Evolutionary conservation across 2,329 filamentous ascomycete genomes (phyloP), one percentile per base, ranked within the genome.

Genomic region (Cercospora janseana): DNA sequence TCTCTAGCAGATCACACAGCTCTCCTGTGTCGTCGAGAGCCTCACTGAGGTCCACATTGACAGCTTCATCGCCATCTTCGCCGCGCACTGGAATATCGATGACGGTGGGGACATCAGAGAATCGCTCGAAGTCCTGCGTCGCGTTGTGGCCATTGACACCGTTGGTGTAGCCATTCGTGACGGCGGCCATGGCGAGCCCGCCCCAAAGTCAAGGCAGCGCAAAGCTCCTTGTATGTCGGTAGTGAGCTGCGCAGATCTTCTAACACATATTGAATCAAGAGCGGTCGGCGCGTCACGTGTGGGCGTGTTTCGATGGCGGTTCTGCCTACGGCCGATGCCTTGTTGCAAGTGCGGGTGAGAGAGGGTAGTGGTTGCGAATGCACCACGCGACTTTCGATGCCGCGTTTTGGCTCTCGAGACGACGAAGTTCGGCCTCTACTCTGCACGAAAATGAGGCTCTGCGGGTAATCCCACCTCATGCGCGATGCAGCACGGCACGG

Each of bases 1-100:
- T 95, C 73, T 98, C 92, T 57, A 98, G 83, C 43, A 98, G 79
- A 23, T 88, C 93, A 70, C 93, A 98, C 4, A 98, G 80, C 88
- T 95, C 15, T 89, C 49, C 51, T 88, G 66, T 97, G 42, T 67
- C 93, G 68, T 97, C 93, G 54, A 91, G 82, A 29, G 96, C 83
- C 58, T 92, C 88, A 66, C 91, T 86, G 46, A 97, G 82, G 66
- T 94, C 88, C 64, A 98, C 88, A 73, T 97, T 93, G 69, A 98
- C 93, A 64, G 90, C 78, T 64, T 80, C 76, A 61, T 83, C 80
- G 55, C 78, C 80, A 60, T 83, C 81, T 52, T 75, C 81, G 43
- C 75, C 77, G 46, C 76, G 78, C 49, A 84, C 79, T 48, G 81
- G 81, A 62, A 85, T 83, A 63, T 83, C 81, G 63, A 85, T 81